Conservation (phyloP, 73 alveolate species). For the Effrenium voratum region DNA sequence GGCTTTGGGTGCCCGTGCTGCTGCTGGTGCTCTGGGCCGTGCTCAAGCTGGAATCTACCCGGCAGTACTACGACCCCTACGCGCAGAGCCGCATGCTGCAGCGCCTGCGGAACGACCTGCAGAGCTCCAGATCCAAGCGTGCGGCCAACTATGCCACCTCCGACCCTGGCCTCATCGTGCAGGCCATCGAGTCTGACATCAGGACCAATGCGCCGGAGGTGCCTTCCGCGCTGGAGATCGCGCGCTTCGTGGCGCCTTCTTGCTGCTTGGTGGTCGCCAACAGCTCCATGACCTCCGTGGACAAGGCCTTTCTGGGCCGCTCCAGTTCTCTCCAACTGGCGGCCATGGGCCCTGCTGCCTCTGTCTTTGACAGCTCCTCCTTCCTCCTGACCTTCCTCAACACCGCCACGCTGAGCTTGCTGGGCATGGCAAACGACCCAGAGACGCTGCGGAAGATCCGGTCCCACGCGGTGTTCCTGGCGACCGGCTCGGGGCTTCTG, state of each 20-base stretch:
- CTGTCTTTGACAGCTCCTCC: slow-evolving; percentile 59
- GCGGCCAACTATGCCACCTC: slow-evolving; percentile 24
- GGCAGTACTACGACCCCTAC: slow-evolving; percentile 82
- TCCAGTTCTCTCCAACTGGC: slow-evolving; percentile 76
- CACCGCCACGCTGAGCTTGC: slow-evolving; percentile 67
- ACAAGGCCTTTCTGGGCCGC: slow-evolving; percentile 83
- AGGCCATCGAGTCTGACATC: background rate
- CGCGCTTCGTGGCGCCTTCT: slow-evolving; percentile 67
- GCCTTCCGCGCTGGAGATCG: slow-evolving; percentile 23
- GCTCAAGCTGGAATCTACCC: slow-evolving; percentile 39
- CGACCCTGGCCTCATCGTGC: slow-evolving; percentile 32
- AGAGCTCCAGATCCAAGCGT: background rate
- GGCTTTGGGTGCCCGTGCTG: slow-evolving; percentile 33
- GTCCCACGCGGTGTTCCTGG: slow-evolving; percentile 69
- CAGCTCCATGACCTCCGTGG: slow-evolving; percentile 87
- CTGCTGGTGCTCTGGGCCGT: slow-evolving; percentile 39
- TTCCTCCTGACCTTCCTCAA: slow-evolving; percentile 75
- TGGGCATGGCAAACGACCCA: slow-evolving; percentile 65
- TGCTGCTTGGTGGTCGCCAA: slow-evolving; percentile 59
- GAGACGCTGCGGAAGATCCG: slow-evolving; percentile 41
- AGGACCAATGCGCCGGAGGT: background rate
- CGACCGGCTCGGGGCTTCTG: slow-evolving; percentile 34
- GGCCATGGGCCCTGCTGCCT: slow-evolving; percentile 89
- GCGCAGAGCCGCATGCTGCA: slow-evolving; percentile 79
- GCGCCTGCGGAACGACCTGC: background rate